Evolutionary conservation across 2,329 filamentous ascomycete species (phyloP).

Genomic region (Apiospora malaysiana): DNA sequence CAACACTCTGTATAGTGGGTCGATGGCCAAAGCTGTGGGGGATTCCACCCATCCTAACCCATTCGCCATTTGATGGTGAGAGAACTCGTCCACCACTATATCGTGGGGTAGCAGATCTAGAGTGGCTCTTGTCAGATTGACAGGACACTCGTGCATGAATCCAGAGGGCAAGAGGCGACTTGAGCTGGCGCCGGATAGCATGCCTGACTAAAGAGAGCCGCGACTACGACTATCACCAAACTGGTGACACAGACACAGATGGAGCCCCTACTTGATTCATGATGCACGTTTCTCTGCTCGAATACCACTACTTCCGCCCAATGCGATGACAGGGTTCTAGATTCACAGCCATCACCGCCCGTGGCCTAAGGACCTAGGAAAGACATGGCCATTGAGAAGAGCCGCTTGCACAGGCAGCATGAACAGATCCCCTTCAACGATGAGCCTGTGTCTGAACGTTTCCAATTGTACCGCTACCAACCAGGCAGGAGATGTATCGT

Average conservation of each 20-base stretch:
- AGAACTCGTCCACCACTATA: not conserved
- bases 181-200: not conserved
- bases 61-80: not conserved
- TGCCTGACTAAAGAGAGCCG: not conserved
- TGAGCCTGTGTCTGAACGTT: not conserved
- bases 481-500: too few relatives aligned
- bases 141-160: constrained; percentile 1
- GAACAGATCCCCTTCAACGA: not conserved
- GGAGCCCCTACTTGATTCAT: constrained; percentile 17
- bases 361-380: not conserved
- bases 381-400: not conserved
- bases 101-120: constrained; percentile 3
- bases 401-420: not conserved
- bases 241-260: not conserved
- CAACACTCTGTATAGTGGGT: constrained; percentile 11
- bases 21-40: not conserved
- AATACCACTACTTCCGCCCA: not conserved
- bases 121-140: constrained; percentile 12
- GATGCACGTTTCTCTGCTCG: not conserved
- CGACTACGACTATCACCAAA: not conserved
- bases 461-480: not conserved
- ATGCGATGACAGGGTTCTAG: not conserved
- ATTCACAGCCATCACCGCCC: not conserved
- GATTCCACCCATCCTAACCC: not conserved
- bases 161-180: not conserved